These are phyloP conservation scores for Globisporangium nodosum DNA, from an alignment of 352 stramenopile species.

Conservation along the genomic window DNA sequence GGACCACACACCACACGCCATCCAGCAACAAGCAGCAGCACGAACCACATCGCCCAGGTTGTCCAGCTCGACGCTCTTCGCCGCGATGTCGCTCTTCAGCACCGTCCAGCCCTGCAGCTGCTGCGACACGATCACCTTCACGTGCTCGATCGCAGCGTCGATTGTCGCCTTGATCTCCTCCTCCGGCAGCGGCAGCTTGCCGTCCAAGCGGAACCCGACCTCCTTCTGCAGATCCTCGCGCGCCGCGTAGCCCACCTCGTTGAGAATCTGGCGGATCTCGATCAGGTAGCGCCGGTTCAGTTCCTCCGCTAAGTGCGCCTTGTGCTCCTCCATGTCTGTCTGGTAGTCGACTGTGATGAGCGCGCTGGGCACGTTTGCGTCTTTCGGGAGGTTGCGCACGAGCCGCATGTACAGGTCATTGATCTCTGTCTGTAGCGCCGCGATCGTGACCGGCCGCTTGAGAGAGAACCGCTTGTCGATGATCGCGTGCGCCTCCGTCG, in stretches of 20 bases:
- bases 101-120: constrained; percentile 74
- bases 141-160: constrained; percentile 45
- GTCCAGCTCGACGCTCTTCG: constrained; percentile 62
- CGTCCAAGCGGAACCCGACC: constrained; percentile 50
- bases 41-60: constrained; percentile 73
- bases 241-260: constrained; percentile 52
- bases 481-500: constrained; percentile 48
- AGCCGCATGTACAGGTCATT: constrained; percentile 39
- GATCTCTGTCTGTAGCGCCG: constrained; percentile 49
- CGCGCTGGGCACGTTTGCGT: constrained; percentile 23
- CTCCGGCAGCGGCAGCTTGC: constrained; percentile 55
- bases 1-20: not conserved
- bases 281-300: constrained; percentile 73
- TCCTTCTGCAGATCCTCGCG: constrained; percentile 65
- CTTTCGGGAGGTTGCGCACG: constrained; percentile 18
- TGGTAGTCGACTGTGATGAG: constrained; percentile 36
- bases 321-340: constrained; percentile 58
- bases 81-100: constrained; percentile 48
- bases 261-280: constrained; percentile 73
- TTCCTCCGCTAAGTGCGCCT: constrained; percentile 52
- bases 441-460: constrained; percentile 46
- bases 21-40: constrained; percentile 1
- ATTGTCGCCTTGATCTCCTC: constrained; percentile 60
- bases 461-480: constrained; percentile 52
- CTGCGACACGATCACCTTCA: constrained; percentile 42